Evolutionary conservation across 441 rosid genomes (phyloP).

Genomic region (Eugenia klotzschiana): DNA sequence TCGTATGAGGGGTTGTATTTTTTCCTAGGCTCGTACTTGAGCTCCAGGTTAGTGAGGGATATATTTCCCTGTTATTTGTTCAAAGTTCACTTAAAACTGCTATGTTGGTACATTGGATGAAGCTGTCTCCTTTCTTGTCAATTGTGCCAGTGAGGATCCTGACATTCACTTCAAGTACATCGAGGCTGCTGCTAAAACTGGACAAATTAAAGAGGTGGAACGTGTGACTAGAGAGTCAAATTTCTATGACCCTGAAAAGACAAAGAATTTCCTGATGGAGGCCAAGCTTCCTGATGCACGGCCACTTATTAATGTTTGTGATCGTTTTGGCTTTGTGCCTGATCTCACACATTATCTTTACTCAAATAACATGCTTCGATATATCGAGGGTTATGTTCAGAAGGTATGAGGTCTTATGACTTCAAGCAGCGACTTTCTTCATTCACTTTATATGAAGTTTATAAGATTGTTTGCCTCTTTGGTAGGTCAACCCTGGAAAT

Average conservation of each 20-base stretch:
- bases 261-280: constrained; percentile 91
- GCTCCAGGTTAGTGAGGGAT: constrained; percentile 44
- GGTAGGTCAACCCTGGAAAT: constrained; percentile 79
- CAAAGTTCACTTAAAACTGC: background rate
- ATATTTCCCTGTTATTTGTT: background rate
- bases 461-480: constrained; percentile 3
- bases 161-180: constrained; percentile 65
- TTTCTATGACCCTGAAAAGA: constrained; percentile 88
- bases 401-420: constrained; percentile 35
- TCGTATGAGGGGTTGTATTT: constrained; percentile 50
- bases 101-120: background rate
- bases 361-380: constrained; percentile 94
- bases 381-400: constrained; percentile 97
- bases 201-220: constrained; percentile 67
- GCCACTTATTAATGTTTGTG: background rate
- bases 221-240: constrained; percentile 95
- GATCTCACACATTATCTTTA: constrained; percentile 58
- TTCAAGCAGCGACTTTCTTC: background rate
- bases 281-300: constrained; percentile 44
- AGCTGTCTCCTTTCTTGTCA: background rate
- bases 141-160: constrained; percentile 18
- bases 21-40: constrained; percentile 88
- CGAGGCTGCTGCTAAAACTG: constrained; percentile 4
- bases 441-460: background rate
- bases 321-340: constrained; percentile 12